These are phyloP conservation scores for Plantago major DNA, from an alignment of 257 asterid genomes.

Conservation along the genomic window DNA sequence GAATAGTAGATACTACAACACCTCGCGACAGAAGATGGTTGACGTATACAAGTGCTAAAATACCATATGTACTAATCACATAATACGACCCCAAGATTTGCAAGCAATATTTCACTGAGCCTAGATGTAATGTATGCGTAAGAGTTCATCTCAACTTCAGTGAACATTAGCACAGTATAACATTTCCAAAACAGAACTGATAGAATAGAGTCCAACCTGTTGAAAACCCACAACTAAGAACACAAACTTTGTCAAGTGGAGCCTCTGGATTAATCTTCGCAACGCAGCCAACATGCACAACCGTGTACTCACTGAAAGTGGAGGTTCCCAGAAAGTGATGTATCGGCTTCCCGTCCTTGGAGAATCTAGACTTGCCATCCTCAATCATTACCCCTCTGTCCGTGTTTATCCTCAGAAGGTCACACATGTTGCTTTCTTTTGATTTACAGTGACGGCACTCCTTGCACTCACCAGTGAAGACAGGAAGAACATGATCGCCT, in stretches of 20 bases:
- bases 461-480: conserved; percentile 83
- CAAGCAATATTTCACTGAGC: too few species aligned
- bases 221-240: conserved; percentile 83
- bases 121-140: too few species aligned
- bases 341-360: conserved; percentile 65
- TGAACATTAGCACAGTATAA: too few species aligned
- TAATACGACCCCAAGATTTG: too few species aligned
- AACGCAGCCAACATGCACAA: conserved; percentile 62
- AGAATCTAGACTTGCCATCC: conserved; percentile 70
- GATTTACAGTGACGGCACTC: conserved; percentile 79
- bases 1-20: too few species aligned
- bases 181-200: not conserved
- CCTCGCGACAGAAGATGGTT: too few species aligned
- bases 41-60: too few species aligned
- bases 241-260: conserved; percentile 77
- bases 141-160: too few species aligned
- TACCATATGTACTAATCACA: too few species aligned
- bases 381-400: conserved; percentile 74
- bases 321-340: conserved; percentile 85
- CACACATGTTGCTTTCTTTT: conserved; percentile 84
- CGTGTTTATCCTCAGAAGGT: conserved; percentile 77
- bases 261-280: conserved; percentile 74
- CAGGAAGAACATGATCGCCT: conserved; percentile 91
- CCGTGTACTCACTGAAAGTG: conserved; percentile 89
- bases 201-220: conserved; percentile 43